Conservation (phyloP, 768 basidiomycete genomes). For the Collybiopsis luxurians region DNA sequence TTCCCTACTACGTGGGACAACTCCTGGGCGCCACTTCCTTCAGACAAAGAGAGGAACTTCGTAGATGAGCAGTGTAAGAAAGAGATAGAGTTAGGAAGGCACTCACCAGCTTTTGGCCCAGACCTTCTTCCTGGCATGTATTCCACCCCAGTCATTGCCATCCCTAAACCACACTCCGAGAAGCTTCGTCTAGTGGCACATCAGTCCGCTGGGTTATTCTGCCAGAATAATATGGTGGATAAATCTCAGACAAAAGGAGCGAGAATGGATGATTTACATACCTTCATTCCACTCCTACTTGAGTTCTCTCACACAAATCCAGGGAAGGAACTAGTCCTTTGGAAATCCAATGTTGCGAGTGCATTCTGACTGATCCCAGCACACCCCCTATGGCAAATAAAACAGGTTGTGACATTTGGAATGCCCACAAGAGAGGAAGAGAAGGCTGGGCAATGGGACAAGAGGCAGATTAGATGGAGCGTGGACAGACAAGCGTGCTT, state of each 20-base stretch:
- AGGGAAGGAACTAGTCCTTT: conserved; percentile 8
- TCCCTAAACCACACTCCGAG: conserved; percentile 25
- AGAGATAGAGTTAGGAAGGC: conserved; percentile 15
- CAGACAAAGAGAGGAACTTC: conserved; percentile 11
- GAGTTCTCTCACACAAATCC: conserved; percentile 6
- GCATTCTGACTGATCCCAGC: conserved; percentile 20
- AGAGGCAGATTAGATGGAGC: background rate
- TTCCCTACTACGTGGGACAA: conserved; percentile 14
- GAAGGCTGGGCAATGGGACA: background rate
- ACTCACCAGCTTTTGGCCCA: conserved; percentile 23
- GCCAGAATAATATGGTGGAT: conserved; percentile 24
- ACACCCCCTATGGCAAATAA: conserved; percentile 24
- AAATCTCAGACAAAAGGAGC: conserved; percentile 6
- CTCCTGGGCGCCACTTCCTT: background rate
- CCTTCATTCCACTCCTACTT: conserved; percentile 20
- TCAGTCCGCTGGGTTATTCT: conserved; percentile 24
- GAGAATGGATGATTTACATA: conserved; percentile 21
- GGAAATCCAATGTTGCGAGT: conserved; percentile 22
- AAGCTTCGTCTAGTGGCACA: conserved; percentile 27
- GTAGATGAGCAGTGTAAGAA: conserved; percentile 12
- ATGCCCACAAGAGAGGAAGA: conserved; percentile 8
- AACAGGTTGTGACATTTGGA: conserved; percentile 18
- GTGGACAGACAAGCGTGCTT: conserved; percentile 23
- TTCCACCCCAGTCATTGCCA: conserved; percentile 20
- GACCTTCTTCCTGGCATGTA: conserved; percentile 20